Evolutionary conservation across 2,329 filamentous ascomycete species (phyloP), one percentile per base, ranked within the genome.

Genomic region (Aureobasidium zeae): DNA sequence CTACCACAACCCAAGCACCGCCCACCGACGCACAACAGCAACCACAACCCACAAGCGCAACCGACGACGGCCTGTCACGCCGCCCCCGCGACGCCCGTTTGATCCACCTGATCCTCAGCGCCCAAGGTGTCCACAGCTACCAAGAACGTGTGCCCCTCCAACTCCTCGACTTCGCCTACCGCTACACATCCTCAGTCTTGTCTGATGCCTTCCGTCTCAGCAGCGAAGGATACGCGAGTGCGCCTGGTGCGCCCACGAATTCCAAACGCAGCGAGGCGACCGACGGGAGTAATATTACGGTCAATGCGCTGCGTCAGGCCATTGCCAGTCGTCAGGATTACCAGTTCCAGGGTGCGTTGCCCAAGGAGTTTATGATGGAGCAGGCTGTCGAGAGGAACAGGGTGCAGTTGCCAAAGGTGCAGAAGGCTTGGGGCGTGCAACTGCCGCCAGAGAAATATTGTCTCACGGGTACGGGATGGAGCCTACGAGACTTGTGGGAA

Each of bases 141-240:
- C 84, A 89, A 61, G 77, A 83, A 61, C 83, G 85, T 55, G 84
- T 91, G 1, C 85, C 85, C 0, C 74, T 89, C 1, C 78, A 88
- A 47, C 78, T 91, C 36, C 79, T 91, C 60, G 85, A 91, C 67
- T 89, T 89, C 58, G 83, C 85, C 36, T 91, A 91, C 72, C 79
- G 85, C 26, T 84, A 87, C 70, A 85, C 81, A 8, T 78, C 77
- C 1, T 73, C 76, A 46, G 71, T 88, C 25, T 76, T 88, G 15
- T 77, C 69, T 52, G 83, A 87, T 64, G 80, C 78, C 5, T 64
- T 85, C 12, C 79, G 83, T 55, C 73, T 85, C 19, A 72, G 74
- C 5, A 73, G 76, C 5, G 81, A 86, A 60, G 81, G 81, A 6
- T 83, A 84, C 65, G 69, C 75, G 52, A 59, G 16, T 48, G 42